Conservation (phyloP, 805 yeast species). For the Ogataea methanolica region DNA sequence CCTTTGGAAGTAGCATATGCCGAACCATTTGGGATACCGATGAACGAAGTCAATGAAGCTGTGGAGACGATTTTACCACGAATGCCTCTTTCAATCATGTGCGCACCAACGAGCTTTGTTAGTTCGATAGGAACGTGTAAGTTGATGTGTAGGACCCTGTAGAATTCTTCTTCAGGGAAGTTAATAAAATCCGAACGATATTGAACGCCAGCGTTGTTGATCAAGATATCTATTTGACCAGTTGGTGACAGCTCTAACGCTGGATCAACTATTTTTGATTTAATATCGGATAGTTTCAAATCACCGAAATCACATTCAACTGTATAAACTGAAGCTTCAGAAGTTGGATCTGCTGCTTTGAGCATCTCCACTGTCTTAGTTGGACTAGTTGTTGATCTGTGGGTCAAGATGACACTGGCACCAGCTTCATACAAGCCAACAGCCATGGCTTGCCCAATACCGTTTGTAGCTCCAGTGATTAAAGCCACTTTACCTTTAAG, state of each 20-base stretch:
- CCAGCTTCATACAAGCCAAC: constrained; percentile 47
- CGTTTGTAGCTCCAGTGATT: constrained; percentile 50
- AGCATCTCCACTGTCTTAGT: constrained; percentile 25
- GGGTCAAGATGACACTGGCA: constrained; percentile 34
- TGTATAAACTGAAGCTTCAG: constrained; percentile 20
- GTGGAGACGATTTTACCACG: constrained; percentile 40
- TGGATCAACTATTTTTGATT: constrained; percentile 25
- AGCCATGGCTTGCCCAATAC: constrained; percentile 52
- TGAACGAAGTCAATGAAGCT: constrained; percentile 37
- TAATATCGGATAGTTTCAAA: constrained; percentile 26
- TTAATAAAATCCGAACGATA: constrained; percentile 30
- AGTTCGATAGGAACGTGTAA: constrained; percentile 34
- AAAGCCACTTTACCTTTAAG: constrained; percentile 36
- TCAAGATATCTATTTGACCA: constrained; percentile 28
- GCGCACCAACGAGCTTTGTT: constrained; percentile 33
- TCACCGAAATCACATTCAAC: constrained; percentile 26
- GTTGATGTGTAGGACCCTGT: constrained; percentile 37
- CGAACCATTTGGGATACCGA: constrained; percentile 34
- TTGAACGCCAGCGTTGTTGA: constrained; percentile 34
- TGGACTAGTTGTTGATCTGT: constrained; percentile 31
- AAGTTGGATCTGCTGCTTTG: constrained; percentile 22
- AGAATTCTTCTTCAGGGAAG: constrained; percentile 35
- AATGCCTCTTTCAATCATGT: constrained; percentile 29
- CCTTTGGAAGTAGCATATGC: constrained; percentile 42
- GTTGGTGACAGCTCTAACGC: constrained; percentile 28